Evolutionary conservation across 768 basidiomycete genomes (phyloP).

Genomic region (Lactarius akahatsu): DNA sequence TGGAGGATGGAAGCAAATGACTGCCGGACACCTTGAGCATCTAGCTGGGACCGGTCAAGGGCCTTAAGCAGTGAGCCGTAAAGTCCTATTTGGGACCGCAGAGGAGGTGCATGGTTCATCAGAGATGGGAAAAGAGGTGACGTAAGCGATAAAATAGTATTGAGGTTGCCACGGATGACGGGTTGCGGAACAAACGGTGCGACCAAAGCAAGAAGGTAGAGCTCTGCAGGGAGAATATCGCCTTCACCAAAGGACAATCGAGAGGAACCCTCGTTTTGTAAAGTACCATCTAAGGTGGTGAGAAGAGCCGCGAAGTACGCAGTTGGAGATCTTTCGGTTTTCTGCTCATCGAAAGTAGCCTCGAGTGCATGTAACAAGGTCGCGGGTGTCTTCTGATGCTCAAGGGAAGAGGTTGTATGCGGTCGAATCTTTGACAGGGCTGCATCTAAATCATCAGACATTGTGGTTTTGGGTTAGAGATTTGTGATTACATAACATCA

Average conservation of each 20-base stretch:
- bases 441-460: slow-evolving; percentile 45
- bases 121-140: slow-evolving; percentile 76
- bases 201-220: slow-evolving; percentile 81
- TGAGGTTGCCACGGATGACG: slow-evolving; percentile 77
- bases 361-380: slow-evolving; percentile 83
- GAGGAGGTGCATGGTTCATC: slow-evolving; percentile 63
- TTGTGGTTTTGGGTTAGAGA: slow-evolving; percentile 16
- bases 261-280: slow-evolving; percentile 54
- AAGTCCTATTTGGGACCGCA: slow-evolving; percentile 83
- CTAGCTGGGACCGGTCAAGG: slow-evolving; percentile 72
- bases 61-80: slow-evolving; percentile 66
- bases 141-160: slow-evolving; percentile 68
- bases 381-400: slow-evolving; percentile 89
- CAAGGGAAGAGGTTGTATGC: slow-evolving; percentile 74
- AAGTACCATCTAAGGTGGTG: slow-evolving; percentile 76
- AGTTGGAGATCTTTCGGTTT: slow-evolving; percentile 66
- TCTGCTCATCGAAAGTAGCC: slow-evolving; percentile 69
- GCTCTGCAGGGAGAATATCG: slow-evolving; percentile 75
- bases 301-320: slow-evolving; percentile 94
- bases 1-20: slow-evolving; percentile 83
- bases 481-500: slow-evolving; percentile 9
- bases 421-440: slow-evolving; percentile 83
- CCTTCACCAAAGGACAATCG: slow-evolving; percentile 52
- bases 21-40: slow-evolving; percentile 66
- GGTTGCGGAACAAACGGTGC: slow-evolving; percentile 73